Conservation (phyloP, 2,329 filamentous ascomycete species). For the Penicillium sp. region DNA sequence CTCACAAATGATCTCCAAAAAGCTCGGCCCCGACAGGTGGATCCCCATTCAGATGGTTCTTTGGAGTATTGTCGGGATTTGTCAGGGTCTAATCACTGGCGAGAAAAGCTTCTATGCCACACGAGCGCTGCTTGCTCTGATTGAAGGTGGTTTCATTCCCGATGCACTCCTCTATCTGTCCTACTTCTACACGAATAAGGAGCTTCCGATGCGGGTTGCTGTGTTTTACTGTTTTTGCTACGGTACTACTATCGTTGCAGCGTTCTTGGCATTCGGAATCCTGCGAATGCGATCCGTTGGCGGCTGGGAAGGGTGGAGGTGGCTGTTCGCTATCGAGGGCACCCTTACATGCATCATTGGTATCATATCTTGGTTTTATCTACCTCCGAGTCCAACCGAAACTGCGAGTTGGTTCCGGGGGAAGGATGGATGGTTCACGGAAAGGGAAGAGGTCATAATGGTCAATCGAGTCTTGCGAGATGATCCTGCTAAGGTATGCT, state of each 20-base stretch:
- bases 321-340: conserved; percentile 10
- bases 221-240: conserved; percentile 1
- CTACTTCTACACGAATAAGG: conserved; percentile 5
- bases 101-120: conserved; percentile 40
- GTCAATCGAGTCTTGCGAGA: conserved; percentile 54
- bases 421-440: conserved; percentile 56
- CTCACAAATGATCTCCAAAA: conserved; percentile 55
- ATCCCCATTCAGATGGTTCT: conserved; percentile 53
- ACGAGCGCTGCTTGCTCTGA: conserved; percentile 43
- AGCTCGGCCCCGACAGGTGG: conserved; percentile 53
- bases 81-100: conserved; percentile 48
- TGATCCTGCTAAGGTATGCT: conserved; percentile 47
- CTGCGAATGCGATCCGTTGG: conserved; percentile 7
- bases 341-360: conserved; percentile 5
- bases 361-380: conserved; percentile 43
- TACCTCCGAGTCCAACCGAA: conserved; percentile 59
- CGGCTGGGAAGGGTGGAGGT: conserved; percentile 9
- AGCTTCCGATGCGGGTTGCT: conserved; percentile 3
- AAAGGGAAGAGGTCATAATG: conserved; percentile 65
- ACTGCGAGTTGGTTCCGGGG: conserved; percentile 59
- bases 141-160: conserved; percentile 49
- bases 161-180: conserved; percentile 15
- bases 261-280: conserved; percentile 9
- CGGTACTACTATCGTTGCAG: conserved; percentile 1
- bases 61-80: conserved; percentile 34